Base-by-base conservation (phyloP, 2,329 filamentous ascomycete genomes). In the Acephala macrosclerotiorum region DNA sequence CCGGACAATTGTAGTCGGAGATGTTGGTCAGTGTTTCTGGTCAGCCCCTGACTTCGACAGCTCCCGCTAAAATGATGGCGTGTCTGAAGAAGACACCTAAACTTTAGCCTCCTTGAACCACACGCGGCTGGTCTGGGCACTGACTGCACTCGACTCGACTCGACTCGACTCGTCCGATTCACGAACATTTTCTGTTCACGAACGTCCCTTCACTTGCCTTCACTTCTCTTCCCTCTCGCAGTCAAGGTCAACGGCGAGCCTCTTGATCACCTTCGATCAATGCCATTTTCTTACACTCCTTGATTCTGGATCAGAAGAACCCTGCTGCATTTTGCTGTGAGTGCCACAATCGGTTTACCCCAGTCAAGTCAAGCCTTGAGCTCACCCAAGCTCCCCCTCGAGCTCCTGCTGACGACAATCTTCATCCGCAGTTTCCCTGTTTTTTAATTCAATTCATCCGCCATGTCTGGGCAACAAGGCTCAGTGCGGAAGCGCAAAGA, bases 401-500 rank as follows among this genome's bases (percentile, higher is more conserved):
- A 70, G 63, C 66, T 65, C 38, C 36, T 68, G 64, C 72, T 75
- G 64, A 75, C 65, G 18, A 36, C n/a, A 2, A 16, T 36, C 38
- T 57, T 11, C 58, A 8, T 35, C 25, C 42, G 11, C 40, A 71
- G 65, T 68, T 61, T 60, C 59, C 66, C 65, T 70, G n/a, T 63
- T 36, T 67, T 63, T 61, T 18, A 35, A 65, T 66, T 58, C 33
- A n/a, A 64, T 58, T 42, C 29, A 45, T 64, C 58, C 63, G 65
- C 58, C n/a, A 77, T 77, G 75, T 74, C 74, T 53, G 69, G 72
- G 51, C 74, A 74, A 63, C 68, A 68, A 56, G 73, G 74, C 26
- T 75, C 75, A 18, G 71, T 74, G 58, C 72, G 74, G 45, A 77
- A 77, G 65, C 69, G 75, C 40, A 76, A 75, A 61, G 87, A 85